phyloP scores from a whole-genome alignment of 2,329 filamentous ascomycete genomes.

The Cercospora janseana region DNA sequence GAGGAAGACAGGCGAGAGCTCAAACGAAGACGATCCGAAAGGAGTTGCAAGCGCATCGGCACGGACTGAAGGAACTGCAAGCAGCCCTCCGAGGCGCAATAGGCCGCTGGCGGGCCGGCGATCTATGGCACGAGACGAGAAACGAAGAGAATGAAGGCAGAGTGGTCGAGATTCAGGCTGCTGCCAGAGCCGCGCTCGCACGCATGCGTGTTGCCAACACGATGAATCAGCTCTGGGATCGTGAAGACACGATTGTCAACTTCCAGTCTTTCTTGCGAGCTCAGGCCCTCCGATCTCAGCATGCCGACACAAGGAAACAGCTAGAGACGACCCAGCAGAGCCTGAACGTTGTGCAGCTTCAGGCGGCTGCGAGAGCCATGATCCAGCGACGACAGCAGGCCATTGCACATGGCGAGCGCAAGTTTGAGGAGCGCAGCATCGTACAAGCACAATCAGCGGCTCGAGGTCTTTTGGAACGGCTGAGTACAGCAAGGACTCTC shows the following conservation, averaged over 20 bases:
- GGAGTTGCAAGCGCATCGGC: conserved; percentile 45
- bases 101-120: conserved; percentile 54
- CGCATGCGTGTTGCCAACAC: conserved; percentile 72
- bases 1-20: conserved; percentile 58
- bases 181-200: conserved; percentile 66
- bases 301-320: conserved; percentile 57
- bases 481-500: conserved; percentile 32
- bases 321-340: conserved; percentile 57
- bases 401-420: conserved; percentile 31
- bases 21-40: conserved; percentile 49
- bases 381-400: conserved; percentile 53
- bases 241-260: conserved; percentile 71
- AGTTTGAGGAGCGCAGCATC: conserved; percentile 31
- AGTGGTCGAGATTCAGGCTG: conserved; percentile 42
- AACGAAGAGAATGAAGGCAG: conserved; percentile 38
- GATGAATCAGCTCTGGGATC: conserved; percentile 89
- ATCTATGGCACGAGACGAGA: conserved; percentile 45
- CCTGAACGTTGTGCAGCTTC: conserved; percentile 53
- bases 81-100: conserved; percentile 51
- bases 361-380: conserved; percentile 62
- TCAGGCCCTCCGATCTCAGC: conserved; percentile 49
- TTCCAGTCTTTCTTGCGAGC: conserved; percentile 69
- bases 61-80: conserved; percentile 47
- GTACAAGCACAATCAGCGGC: conserved; percentile 43
- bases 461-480: conserved; percentile 44